A percentile compares a stretch with the other conserved stretches of the same genome.
Evolutionary conservation across 2,329 filamentous ascomycete genomes (phyloP).

Genomic region (Sordariomycetes sp.): DNA sequence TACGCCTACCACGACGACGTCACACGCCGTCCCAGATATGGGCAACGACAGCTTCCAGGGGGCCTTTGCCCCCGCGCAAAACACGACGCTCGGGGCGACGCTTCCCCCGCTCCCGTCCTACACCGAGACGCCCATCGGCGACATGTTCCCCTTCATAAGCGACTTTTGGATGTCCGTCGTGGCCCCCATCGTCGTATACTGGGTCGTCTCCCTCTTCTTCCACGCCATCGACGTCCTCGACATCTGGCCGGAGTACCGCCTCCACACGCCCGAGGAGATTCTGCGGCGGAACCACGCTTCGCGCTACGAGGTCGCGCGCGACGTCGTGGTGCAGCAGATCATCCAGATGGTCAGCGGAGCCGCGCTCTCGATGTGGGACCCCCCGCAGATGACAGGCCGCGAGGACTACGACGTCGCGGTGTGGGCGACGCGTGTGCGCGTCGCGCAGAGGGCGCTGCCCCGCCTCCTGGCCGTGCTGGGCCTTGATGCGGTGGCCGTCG

Average conservation of each 20-base stretch:
- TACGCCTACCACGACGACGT: neutral
- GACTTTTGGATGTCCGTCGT: conserved; percentile 70
- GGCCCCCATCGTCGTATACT: conserved; percentile 74
- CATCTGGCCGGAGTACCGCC: conserved; percentile 76
- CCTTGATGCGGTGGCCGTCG: conserved; percentile 61
- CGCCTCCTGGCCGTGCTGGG: conserved; percentile 57
- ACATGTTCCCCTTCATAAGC: conserved; percentile 64
- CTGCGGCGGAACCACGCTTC: conserved; percentile 75
- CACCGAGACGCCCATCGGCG: conserved; percentile 52
- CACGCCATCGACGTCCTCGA: conserved; percentile 78
- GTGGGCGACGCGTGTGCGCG: conserved; percentile 73
- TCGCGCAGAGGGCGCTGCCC: conserved; percentile 69
- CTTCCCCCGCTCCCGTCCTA: conserved; percentile 83
- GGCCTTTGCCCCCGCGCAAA: conserved; percentile 26
- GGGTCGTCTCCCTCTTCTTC: conserved; percentile 74
- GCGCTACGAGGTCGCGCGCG: conserved; percentile 73
- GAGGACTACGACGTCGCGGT: conserved; percentile 79
- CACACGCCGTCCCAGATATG: conserved; percentile 15
- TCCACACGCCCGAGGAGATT: conserved; percentile 91
- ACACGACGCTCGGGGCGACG: conserved; percentile 31
- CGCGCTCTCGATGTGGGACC: conserved; percentile 58
- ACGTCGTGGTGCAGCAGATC: conserved; percentile 83
- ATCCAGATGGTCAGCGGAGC: conserved; percentile 69
- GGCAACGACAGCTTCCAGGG: conserved; percentile 21
- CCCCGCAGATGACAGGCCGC: conserved; percentile 58